Evolutionary conservation across 2,329 filamentous ascomycete species (phyloP).

Genomic region (Paraphaeosphaeria minitans): DNA sequence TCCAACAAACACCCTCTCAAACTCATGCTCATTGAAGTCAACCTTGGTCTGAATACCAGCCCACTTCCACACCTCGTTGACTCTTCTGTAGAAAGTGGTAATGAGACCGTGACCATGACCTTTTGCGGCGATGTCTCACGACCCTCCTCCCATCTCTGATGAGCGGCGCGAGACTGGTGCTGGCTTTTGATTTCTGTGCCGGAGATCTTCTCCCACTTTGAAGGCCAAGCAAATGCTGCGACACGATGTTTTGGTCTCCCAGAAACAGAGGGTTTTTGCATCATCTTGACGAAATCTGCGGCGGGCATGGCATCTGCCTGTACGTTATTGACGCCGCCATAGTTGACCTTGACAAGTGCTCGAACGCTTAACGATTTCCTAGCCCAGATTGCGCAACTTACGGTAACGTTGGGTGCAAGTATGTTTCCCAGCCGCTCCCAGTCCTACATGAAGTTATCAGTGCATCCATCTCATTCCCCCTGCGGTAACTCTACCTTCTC

Average conservation of each 20-base stretch:
- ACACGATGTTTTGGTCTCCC: not conserved
- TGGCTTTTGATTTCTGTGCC: conserved; percentile 2
- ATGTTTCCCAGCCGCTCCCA: not conserved
- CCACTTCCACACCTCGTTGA: not conserved
- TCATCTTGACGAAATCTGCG: conserved; percentile 3
- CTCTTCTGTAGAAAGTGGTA: not conserved
- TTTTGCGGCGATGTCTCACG: conserved; percentile 1
- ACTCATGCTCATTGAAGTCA: conserved; percentile 3
- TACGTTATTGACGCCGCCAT: not conserved
- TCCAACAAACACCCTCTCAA: conserved; percentile 4
- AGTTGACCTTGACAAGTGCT: not conserved
- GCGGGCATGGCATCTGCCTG: conserved; percentile 1
- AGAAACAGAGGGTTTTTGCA: conserved; percentile 1
- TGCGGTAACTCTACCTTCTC: not conserved
- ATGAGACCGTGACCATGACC: not conserved
- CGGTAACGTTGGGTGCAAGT: not conserved
- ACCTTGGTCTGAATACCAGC: conserved; percentile 3
- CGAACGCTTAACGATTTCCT: not conserved
- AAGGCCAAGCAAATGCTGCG: conserved; percentile 1
- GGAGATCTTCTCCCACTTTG: conserved; percentile 3
- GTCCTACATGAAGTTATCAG: not conserved
- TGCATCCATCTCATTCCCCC: not conserved
- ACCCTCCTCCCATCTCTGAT: not conserved
- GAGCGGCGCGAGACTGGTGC: not conserved
- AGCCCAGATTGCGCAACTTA: not conserved